These are phyloP conservation scores for Arthrobotrys entomopaga DNA, from an alignment of 2,329 filamentous ascomycete species.

Conservation along the genomic window DNA sequence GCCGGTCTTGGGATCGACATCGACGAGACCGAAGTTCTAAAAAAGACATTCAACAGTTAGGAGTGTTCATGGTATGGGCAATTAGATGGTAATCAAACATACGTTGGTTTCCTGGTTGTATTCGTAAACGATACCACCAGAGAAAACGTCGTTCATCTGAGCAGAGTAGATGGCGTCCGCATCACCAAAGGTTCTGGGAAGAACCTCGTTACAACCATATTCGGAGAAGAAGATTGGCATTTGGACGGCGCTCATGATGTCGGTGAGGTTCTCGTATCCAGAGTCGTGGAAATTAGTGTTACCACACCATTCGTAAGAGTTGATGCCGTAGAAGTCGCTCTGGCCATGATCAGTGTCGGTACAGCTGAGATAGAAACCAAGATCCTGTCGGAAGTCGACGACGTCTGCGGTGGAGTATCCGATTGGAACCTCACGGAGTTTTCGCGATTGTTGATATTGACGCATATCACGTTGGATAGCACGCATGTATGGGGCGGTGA, in stretches of 20 bases:
- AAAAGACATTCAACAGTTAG: conserved; percentile 1
- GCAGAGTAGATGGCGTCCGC: conserved; percentile 76
- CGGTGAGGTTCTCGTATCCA: conserved; percentile 72
- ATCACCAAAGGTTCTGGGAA: conserved; percentile 80
- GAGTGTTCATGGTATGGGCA: conserved; percentile 62
- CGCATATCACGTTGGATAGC: conserved; percentile 75
- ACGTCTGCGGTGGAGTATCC: conserved; percentile 78
- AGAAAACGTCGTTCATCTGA: conserved; percentile 75
- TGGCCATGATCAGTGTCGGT: conserved; percentile 64
- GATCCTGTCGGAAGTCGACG: conserved; percentile 63
- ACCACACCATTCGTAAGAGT: conserved; percentile 77
- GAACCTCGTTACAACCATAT: conserved; percentile 77
- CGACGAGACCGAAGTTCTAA: conserved; percentile 65
- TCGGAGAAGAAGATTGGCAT: conserved; percentile 86
- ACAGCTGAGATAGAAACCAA: conserved; percentile 59
- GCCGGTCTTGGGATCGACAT: conserved; percentile 62
- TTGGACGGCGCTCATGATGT: conserved; percentile 72
- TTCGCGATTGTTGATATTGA: conserved; percentile 72
- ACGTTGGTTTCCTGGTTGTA: conserved; percentile 76
- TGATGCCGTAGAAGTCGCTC: conserved; percentile 61
- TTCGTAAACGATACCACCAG: conserved; percentile 83
- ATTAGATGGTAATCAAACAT: neutral
- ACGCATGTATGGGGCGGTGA: conserved; percentile 63
- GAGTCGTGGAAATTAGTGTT: conserved; percentile 72
- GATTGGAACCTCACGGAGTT: conserved; percentile 70